A percentile compares a stretch with the other conserved stretches of the same genome.
phyloP scores from a whole-genome alignment of 2,329 filamentous ascomycete species.

The Juglanconis oblonga region DNA sequence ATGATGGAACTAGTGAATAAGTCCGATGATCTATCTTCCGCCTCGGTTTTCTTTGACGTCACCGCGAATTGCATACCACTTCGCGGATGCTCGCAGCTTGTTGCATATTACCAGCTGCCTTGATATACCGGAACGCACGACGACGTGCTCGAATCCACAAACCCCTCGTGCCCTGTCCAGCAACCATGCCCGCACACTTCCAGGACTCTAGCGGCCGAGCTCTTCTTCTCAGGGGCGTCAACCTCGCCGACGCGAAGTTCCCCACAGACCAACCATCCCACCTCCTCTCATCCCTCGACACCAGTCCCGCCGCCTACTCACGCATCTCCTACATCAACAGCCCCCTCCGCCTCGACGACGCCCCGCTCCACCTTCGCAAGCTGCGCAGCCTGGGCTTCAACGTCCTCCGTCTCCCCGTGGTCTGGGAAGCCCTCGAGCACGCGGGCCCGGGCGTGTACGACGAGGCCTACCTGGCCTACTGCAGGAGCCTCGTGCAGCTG shows the following conservation, averaged over 20 bases:
- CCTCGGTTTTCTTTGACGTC: no score
- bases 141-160: neutral
- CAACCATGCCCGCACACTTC: conserved; percentile 4
- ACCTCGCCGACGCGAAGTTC: conserved; percentile 23
- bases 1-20: no score
- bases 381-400: conserved; percentile 23
- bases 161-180: neutral
- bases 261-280: conserved; percentile 20
- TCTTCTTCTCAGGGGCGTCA: conserved; percentile 23
- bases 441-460: conserved; percentile 23
- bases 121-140: no score
- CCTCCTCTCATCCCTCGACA: conserved; percentile 17
- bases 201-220: conserved; percentile 15
- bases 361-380: conserved; percentile 18
- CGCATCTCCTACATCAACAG: neutral
- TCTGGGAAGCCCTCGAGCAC: conserved; percentile 25
- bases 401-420: conserved; percentile 21
- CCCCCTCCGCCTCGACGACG: conserved; percentile 17
- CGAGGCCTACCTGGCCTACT: conserved; percentile 22
- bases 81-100: no score
- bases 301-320: neutral
- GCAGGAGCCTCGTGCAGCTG: conserved; percentile 17
- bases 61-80: no score
- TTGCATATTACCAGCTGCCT: no score
- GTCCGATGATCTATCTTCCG: no score